These are phyloP conservation scores for Ophiosphaerella narmari DNA, from an alignment of 2,329 filamentous ascomycete species.

Conservation along the genomic window DNA sequence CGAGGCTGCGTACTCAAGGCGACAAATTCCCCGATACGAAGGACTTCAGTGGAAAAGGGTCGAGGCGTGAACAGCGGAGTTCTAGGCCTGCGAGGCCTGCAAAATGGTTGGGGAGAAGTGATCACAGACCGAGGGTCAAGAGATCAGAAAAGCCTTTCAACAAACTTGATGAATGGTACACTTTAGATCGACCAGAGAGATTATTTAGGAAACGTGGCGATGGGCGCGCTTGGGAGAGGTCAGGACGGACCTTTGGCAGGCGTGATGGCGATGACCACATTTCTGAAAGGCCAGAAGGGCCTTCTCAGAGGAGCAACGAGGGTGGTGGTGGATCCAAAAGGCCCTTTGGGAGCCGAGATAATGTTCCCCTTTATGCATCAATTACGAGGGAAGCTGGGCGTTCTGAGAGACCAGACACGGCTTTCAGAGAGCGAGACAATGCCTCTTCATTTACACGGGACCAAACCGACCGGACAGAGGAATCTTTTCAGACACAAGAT, in stretches of 20 bases:
- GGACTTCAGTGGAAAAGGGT: background rate
- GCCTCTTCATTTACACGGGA: background rate
- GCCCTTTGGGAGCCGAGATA: background rate
- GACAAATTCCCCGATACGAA: background rate
- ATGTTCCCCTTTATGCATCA: background rate
- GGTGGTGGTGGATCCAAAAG: background rate
- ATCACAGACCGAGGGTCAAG: too few species aligned
- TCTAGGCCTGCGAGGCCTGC: too few species aligned
- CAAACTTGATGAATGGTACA: too few species aligned
- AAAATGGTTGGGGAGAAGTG: too few species aligned
- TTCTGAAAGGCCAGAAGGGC: too few species aligned
- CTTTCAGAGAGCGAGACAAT: background rate
- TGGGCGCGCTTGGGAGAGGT: too few species aligned
- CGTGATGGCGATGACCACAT: too few species aligned
- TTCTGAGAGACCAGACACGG: background rate
- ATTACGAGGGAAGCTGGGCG: background rate
- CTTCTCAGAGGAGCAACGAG: too few species aligned
- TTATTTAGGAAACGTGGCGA: too few species aligned
- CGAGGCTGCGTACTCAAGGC: background rate
- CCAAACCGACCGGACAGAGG: background rate
- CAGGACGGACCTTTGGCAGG: too few species aligned
- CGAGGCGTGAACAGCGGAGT: background rate
- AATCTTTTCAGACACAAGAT: background rate
- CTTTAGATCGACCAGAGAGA: too few species aligned
- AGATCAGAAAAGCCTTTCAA: too few species aligned